Evolutionary conservation across 768 basidiomycete species (phyloP), one percentile per base, ranked within the genome.

Genomic region (Leccinum subgranulosum): DNA sequence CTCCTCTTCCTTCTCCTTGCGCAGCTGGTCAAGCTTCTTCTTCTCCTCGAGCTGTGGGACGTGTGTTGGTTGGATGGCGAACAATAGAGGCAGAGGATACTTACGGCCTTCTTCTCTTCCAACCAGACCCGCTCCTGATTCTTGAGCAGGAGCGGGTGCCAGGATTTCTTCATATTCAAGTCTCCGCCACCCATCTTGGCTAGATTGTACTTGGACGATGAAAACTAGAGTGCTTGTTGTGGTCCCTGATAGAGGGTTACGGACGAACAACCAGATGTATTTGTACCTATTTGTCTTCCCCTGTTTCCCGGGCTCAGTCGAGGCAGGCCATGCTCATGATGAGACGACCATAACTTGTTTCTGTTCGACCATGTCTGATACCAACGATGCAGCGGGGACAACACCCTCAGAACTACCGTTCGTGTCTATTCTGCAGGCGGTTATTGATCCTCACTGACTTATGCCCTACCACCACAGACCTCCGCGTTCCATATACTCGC

Each of bases 61-160:
- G 29, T 63, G 19, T 61, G 65, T 66, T 29, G 33, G 41, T 64
- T 50, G 52, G 51, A 45, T 36, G 21, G 8, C 8, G 3, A 49
- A 2, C 46, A 28, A 49, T 4, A 25, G 23, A 51, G 9, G 2
- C 15, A 25, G 39, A 51, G 29, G 33, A 17, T 15, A 81, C 90
- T 66, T 70, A 92, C 93, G 54, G 94, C 94, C 70, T 92, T 89
- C 84, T 96, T 94, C 75, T 99, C 97, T 74, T 96, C 91, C 55
- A 98, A 82, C 96, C 97, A 98, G 67, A 98, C 97, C 84, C 91
- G 86, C 86, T 96, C 93, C 87, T 98, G 96, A 77, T 96, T 96
- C 73, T 93, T 94, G 75, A 97, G 75, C 75, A 96, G 90, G 81
- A 94, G 87, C 83, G 95, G 95, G 73, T 98, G 95, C 95, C 95